Percentiles rank a stretch among this genome's conserved stretches.
phyloP scores from a whole-genome alignment of 345 rosid species.

The Ricinus communis region DNA sequence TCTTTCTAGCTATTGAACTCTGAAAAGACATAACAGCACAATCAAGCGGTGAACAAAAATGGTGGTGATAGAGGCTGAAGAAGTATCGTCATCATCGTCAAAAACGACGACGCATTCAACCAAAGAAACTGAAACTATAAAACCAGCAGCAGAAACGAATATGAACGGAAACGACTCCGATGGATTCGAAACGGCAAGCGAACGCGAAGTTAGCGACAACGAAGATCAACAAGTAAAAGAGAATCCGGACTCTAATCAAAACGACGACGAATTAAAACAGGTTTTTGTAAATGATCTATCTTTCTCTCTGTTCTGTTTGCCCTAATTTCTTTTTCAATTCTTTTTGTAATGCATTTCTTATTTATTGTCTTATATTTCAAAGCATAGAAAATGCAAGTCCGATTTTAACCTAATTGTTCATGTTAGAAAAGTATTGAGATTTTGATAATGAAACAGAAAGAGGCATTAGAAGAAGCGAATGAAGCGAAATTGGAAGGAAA shows the following conservation, averaged over 20 bases:
- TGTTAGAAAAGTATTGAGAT: too few species aligned
- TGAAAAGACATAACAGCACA: too few species aligned
- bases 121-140: neutral
- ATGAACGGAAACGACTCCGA: constrained; percentile 56
- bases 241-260: constrained; percentile 19
- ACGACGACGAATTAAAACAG: constrained; percentile 41
- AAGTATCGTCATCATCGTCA: neutral
- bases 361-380: too few species aligned
- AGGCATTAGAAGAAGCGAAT: constrained; percentile 55
- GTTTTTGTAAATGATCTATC: constrained; percentile 22
- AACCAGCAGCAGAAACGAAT: constrained; percentile 18
- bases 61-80: constrained; percentile 22
- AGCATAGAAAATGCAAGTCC: too few species aligned
- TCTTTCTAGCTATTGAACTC: neutral
- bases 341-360: too few species aligned
- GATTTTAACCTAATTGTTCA: too few species aligned
- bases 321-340: neutral
- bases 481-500: constrained; percentile 81
- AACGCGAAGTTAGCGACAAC: constrained; percentile 51
- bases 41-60: too few species aligned
- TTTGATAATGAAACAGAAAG: constrained; percentile 59
- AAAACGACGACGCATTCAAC: constrained; percentile 9
- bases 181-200: constrained; percentile 95
- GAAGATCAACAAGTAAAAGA: constrained; percentile 31
- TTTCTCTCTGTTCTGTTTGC: neutral